Base-by-base conservation (phyloP, 768 basidiomycete genomes). In the Panaeolus papilionaceus region DNA sequence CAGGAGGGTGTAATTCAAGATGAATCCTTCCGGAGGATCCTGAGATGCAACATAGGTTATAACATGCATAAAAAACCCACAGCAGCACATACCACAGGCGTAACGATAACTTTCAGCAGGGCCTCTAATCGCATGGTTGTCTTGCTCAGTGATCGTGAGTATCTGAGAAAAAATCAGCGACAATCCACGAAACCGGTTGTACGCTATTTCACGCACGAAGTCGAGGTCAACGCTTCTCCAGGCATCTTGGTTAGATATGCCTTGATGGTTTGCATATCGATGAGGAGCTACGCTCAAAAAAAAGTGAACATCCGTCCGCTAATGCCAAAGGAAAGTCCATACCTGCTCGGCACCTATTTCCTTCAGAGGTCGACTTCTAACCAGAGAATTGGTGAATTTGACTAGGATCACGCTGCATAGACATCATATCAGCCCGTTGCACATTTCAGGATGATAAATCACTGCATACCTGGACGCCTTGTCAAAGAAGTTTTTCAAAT, bases 291-390 rank as follows among this genome's bases (percentile, higher is more conserved):
- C 42, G 72, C 75, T 77, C 40, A 44, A 66, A 39, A 16, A 66
- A 61, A 23, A 10, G 5, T 69, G 58, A 20, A 28, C 11, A 64
- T 65, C 18, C 10, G 18, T 38, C 3, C 39, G n/a, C n/a, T n/a
- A 16, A 10, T 11, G 5, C 45, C 47, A 42, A n/a, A 64, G 37
- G n/a, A n/a, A 44, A 54, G 10, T 0, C 28, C 64, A 20, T 63
- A 92, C 93, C 87, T 99, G 97, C 79, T 99, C 97, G 4, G 97
- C 97, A 6, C 97, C 96, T 39, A 93, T 92, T 77, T 97, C 95
- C 75, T 90, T 89, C 71, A 99, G 79, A 4, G 98, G 98, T 47
- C 96, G 84, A 75, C 95, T 96, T 77, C 90, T 90, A 20, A 99
- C 95, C 39, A 98, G 83, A 0, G 92, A 86, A 71, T 93, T 92